Base-by-base conservation (phyloP, 2,329 filamentous ascomycete species). In the Phaeosphaeriaceae sp. region DNA sequence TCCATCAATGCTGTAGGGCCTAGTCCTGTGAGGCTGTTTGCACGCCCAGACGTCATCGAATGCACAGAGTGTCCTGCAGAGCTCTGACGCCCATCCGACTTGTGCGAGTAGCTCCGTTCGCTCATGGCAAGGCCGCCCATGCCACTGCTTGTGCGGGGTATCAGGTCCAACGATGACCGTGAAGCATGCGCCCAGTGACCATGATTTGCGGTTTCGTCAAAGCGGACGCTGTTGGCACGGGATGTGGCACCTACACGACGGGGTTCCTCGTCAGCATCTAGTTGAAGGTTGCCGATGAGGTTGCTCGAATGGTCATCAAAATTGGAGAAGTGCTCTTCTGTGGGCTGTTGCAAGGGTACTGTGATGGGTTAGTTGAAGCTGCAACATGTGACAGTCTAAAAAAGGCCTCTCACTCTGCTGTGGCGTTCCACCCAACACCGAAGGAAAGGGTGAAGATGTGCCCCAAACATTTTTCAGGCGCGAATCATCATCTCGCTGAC, bases 151-250 rank as follows among this genome's bases (percentile, higher is more conserved):
- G 90, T 92, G 42, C 93, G 79, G 20, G 89, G 88, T 33, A 86
- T 85, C 60, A 96, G 88, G 47, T 97, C 94, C 38, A 89, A 85
- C 11, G 90, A 93, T 47, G 92, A 88, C 36, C 93, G 86, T 50
- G 88, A 89, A 57, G 85, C 86, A 66, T 96, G 90, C 30, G 87
- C 87, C 84, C 94, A 95, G 71, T 92, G 92, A 39, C 90, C 89
- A 63, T 96, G 92, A 62, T 96, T 86, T 12, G 93, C 92, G 67
- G 91, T 96, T 71, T 97, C 93, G 68, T 97, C 94, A 66, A 99
- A 99, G 30, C 94, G 89, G 61, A 99, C 94, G 68, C 94, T 97
- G 71, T 97, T 97, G 39, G 94, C 93, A 62, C 94, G 84, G 15
- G 94, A 99, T 15, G 91, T 88, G 16, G 90, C 90, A 45, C 94